Evolutionary conservation across 768 basidiomycete species (phyloP).

Genomic region (Pleurotus cornucopiae): DNA sequence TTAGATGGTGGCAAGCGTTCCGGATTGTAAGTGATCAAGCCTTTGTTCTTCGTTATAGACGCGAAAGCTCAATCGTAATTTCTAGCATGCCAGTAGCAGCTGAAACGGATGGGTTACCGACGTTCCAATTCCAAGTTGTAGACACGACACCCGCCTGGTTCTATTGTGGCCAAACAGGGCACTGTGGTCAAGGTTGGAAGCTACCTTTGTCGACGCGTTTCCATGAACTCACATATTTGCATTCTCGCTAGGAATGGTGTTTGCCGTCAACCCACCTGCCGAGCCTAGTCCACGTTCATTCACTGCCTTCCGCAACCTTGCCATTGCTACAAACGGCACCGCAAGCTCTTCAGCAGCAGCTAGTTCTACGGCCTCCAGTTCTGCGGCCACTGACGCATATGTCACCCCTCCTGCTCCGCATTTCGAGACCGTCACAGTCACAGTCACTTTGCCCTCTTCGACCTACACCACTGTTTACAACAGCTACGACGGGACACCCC

Average conservation of each 20-base stretch:
- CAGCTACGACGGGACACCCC: slow-evolving; percentile 29
- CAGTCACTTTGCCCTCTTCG: slow-evolving; percentile 27
- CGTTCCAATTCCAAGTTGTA: slow-evolving; percentile 33
- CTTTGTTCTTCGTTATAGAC: background rate
- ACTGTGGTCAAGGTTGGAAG: slow-evolving; percentile 40
- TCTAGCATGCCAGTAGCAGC: slow-evolving; percentile 35
- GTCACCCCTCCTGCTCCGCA: slow-evolving; percentile 28
- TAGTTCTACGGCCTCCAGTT: slow-evolving; percentile 11
- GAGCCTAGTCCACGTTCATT: slow-evolving; percentile 36
- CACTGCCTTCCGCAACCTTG: slow-evolving; percentile 43
- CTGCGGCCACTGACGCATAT: slow-evolving; percentile 17
- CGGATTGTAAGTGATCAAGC: slow-evolving; percentile 29
- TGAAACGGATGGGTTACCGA: slow-evolving; percentile 32
- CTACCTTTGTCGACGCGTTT: background rate
- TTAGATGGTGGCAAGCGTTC: slow-evolving; percentile 26
- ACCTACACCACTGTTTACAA: slow-evolving; percentile 36
- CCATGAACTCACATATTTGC: background rate
- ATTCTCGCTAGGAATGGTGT: slow-evolving; percentile 50
- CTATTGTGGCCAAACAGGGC: slow-evolving; percentile 48
- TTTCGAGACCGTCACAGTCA: slow-evolving; percentile 35
- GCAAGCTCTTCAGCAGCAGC: slow-evolving; percentile 6
- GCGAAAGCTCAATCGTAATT: background rate
- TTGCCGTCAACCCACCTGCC: slow-evolving; percentile 56
- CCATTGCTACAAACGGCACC: slow-evolving; percentile 31
- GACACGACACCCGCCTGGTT: slow-evolving; percentile 52